Base-by-base conservation (phyloP, 352 stramenopile genomes). In the Globisporangium acanthophoron region DNA sequence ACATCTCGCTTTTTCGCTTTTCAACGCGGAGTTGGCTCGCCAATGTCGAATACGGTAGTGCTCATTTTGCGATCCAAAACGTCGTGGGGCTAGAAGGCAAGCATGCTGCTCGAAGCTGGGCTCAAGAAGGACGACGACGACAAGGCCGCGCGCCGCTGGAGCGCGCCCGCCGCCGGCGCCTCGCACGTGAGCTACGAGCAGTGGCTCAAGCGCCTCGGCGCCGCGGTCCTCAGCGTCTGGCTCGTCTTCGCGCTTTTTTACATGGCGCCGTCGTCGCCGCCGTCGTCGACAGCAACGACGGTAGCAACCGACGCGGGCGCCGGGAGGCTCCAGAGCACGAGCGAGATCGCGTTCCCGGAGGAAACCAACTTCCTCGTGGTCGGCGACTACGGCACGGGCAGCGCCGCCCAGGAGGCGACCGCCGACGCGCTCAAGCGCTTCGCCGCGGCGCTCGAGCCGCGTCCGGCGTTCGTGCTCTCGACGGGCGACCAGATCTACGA, bases 401-500 rank as follows among this genome's bases (percentile, higher is more conserved):
- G 83, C 45, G 50, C 70, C 29, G 73, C 54, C 56, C 85, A 95
- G 64, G 59, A 64, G 27, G 73, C 78, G 55, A 83, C 92, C 12
- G 84, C 81, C 0, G 44, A 74, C n/a, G 68, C 78, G 45, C 68
- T 95, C 18, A 80, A 84, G 55, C 64, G 74, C 29, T 85, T 86
- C 61, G 78, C 69, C 5, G 65, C 66, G 1, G 69, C 67, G 39
- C 71, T 92, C 51, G 60, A 88, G 20, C 84, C 83, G 8, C 64
- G 70, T 18, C 80, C 83, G 16, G 66, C 82, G 5, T 95, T 95
- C 59, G 76, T 95, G 45, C 39, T 95, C 31, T 92, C 85, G 0
- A 92, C 84, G 8, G 85, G 85, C 45, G 85, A 95, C 53, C 85
- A 95, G 56, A 87, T 95, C 60, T 95, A 95, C 57, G 77, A 88